Percentiles rank a stretch among this genome's conserved stretches.
Conservation (phyloP, 768 basidiomycete genomes). For the Hericium alpestre region DNA sequence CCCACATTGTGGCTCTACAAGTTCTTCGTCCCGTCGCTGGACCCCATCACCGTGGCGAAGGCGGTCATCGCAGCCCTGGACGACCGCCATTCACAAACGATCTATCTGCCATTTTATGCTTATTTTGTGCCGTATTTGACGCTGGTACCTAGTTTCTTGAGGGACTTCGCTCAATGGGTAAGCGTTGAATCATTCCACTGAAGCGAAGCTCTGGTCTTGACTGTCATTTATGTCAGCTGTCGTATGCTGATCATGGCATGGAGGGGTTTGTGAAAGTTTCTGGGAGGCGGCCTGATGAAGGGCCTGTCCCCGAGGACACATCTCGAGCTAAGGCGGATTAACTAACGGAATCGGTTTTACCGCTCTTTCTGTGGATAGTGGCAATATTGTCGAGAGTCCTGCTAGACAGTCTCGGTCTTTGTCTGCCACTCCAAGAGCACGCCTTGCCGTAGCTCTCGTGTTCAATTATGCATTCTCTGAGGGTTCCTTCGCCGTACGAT, state of each 20-base stretch:
- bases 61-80: constrained; percentile 74
- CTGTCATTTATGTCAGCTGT: constrained; percentile 30
- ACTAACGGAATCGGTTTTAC: no score
- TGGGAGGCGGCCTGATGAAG: constrained; percentile 11
- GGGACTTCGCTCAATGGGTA: constrained; percentile 74
- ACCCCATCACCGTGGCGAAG: constrained; percentile 70
- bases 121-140: constrained; percentile 46
- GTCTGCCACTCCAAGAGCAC: no score
- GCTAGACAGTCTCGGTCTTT: no score
- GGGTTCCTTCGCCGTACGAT: no score
- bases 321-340: background rate
- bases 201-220: background rate
- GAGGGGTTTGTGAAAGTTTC: constrained; percentile 46
- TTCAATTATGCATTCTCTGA: no score
- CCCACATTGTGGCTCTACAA: constrained; percentile 41
- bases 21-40: constrained; percentile 71
- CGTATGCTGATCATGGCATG: constrained; percentile 67
- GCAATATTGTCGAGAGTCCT: no score
- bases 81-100: constrained; percentile 60
- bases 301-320: background rate
- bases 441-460: no score
- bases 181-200: constrained; percentile 4
- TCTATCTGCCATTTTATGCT: constrained; percentile 65
- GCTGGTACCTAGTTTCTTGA: constrained; percentile 58
- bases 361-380: no score